Conservation (phyloP, 108 stramenopile species). For the Pseudonitzschia multistriata region DNA sequence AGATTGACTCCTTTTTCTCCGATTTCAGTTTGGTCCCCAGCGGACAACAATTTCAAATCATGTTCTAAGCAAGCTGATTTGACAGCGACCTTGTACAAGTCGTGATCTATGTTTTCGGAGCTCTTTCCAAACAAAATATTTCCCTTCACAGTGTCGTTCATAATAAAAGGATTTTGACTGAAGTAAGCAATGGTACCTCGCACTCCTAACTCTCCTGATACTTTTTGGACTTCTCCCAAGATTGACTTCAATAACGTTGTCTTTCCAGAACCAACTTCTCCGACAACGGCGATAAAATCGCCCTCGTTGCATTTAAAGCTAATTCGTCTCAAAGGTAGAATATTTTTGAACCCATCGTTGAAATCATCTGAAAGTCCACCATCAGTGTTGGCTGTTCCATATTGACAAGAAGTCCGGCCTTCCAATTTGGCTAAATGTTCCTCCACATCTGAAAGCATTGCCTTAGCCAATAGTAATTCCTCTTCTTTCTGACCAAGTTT, state of each 20-base stretch:
- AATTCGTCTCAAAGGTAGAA: slow-evolving; percentile 56
- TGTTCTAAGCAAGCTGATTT: slow-evolving; percentile 62
- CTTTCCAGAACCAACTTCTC: slow-evolving; percentile 88
- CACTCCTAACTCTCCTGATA: slow-evolving; percentile 49
- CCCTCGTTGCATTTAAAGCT: slow-evolving; percentile 54
- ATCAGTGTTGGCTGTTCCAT: slow-evolving; percentile 13
- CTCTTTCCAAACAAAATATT: slow-evolving; percentile 41
- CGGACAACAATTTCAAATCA: slow-evolving; percentile 71
- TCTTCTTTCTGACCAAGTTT: slow-evolving; percentile 66
- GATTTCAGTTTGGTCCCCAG: slow-evolving; percentile 93
- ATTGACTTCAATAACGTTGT: slow-evolving; percentile 73
- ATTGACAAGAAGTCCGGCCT: background rate
- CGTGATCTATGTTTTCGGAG: slow-evolving; percentile 36
- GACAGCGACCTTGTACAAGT: slow-evolving; percentile 71
- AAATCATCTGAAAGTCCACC: background rate
- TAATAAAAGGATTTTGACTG: slow-evolving; percentile 87
- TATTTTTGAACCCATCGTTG: slow-evolving; percentile 16
- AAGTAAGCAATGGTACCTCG: slow-evolving; percentile 52
- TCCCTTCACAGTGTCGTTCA: slow-evolving; percentile 79
- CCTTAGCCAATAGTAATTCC: slow-evolving; percentile 40
- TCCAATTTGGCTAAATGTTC: slow-evolving; percentile 30
- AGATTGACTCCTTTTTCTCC: slow-evolving; percentile 73
- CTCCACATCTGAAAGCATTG: slow-evolving; percentile 62
- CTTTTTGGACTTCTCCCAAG: slow-evolving; percentile 71
- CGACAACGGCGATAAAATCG: slow-evolving; percentile 85